Base-by-base conservation (phyloP, 2,329 filamentous ascomycete genomes). In the Pseudogymnoascus sp. region DNA sequence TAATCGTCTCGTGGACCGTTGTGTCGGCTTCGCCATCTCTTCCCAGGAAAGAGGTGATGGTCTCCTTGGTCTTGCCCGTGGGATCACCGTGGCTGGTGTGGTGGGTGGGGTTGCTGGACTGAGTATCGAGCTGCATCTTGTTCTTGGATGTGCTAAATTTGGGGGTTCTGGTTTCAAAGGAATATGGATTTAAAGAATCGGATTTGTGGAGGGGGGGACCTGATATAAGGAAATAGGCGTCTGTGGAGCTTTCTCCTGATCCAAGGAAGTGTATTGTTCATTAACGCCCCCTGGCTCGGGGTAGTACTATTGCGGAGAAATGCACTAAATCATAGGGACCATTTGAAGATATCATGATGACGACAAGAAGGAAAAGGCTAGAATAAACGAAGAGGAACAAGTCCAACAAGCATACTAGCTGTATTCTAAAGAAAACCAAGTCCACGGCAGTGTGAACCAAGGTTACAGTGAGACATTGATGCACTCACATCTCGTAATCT, bases 21-120 rank as follows among this genome's bases (percentile, higher is more conserved):
- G 87, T 90, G 68, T 87, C 83, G 67, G 88, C 81, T 65, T 88
- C 82, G 62, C 85, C 85, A 62, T 83, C 77, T 67, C 81, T 80
- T 70, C 73, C 76, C 67, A 87, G 79, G 75, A 89, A 86, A 69
- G 80, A 79, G 54, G 75, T 75, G 68, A 89, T 80, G 63, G 81
- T 82, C 68, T 79, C 76, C 77, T 85, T 88, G 39, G 85, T 84
- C 71, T 83, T 84, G 13, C 88, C 79, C 85, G 88, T 67, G 24
- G 79, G 71, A 62, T 58, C 59, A 58, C 21, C 36, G 29, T 50
- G 33, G 17, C 13, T 44, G 61, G 24, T 39, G 39, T 61, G 35
- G 54, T 58, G 33, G 17, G 57, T 26, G 36, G 36, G 11, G 36
- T 39, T 15, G 37, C 57, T 59, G 35, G 57, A 26, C 33, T 59